Evolutionary conservation across 108 stramenopile genomes (phyloP).

Genomic region (Poteriospumella lacustris): DNA sequence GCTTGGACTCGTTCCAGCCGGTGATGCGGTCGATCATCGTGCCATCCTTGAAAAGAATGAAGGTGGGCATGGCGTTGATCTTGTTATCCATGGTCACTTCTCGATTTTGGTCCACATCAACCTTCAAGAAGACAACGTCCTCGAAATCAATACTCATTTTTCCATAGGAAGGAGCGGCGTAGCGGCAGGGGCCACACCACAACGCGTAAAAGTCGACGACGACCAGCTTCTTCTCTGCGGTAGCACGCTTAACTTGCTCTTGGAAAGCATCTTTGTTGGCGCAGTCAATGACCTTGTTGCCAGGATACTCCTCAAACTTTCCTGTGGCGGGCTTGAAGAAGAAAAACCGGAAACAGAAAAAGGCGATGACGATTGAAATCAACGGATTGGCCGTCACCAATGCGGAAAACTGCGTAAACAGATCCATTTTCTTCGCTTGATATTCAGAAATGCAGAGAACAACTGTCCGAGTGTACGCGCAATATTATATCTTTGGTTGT

Average conservation of each 20-base stretch:
- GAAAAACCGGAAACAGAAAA: too few species aligned
- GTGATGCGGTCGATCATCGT: not conserved
- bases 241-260: not conserved
- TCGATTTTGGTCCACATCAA: conserved; percentile 3
- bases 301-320: too few species aligned
- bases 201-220: conserved; percentile 20
- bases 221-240: not conserved
- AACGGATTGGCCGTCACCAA: too few species aligned
- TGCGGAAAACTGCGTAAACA: too few species aligned
- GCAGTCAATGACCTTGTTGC: too few species aligned
- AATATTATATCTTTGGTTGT: too few species aligned
- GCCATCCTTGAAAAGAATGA: not conserved
- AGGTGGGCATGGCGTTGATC: not conserved
- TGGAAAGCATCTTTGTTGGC: too few species aligned
- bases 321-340: too few species aligned
- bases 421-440: too few species aligned
- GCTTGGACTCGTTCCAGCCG: not conserved
- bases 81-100: conserved; percentile 4
- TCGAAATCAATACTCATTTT: not conserved
- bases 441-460: too few species aligned
- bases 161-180: not conserved
- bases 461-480: too few species aligned
- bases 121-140: conserved; percentile 19
- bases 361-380: too few species aligned
- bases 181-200: conserved; percentile 17